A percentile compares a stretch with the other conserved stretches of the same genome.
Conservation (phyloP, 2,329 filamentous ascomycete species). For the Penicillium sp. region DNA sequence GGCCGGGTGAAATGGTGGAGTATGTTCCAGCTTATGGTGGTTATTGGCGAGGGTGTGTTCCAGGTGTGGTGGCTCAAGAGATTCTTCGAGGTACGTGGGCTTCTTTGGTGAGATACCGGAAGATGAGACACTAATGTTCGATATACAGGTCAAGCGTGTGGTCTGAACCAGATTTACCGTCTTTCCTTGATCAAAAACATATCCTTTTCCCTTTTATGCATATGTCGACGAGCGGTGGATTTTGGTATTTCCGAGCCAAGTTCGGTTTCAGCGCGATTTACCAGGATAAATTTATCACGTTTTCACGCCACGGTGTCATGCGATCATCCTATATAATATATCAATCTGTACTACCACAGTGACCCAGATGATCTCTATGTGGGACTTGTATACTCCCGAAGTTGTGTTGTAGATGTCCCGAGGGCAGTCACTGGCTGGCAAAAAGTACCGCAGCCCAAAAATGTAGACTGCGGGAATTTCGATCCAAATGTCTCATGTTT, state of each 20-base stretch:
- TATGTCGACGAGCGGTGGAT: slow-evolving; percentile 7
- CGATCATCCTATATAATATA: slow-evolving; percentile 22
- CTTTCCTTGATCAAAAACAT: not conserved
- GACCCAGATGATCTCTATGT: not conserved
- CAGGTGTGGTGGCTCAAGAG: slow-evolving; percentile 99
- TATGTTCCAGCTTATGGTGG: slow-evolving; percentile 85
- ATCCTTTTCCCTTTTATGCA: not conserved
- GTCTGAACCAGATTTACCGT: slow-evolving; percentile 31
- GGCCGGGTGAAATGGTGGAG: slow-evolving; percentile 99
- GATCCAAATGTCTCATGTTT: not conserved
- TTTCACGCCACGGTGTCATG: slow-evolving; percentile 19
- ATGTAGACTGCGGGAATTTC: not conserved
- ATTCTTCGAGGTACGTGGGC: slow-evolving; percentile 74
- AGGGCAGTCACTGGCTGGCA: not conserved
- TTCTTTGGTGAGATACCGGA: not conserved
- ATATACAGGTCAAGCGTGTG: slow-evolving; percentile 46
- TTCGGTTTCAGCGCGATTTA: slow-evolving; percentile 9
- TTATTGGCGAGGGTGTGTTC: slow-evolving; percentile 90
- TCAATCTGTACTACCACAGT: slow-evolving; percentile 15
- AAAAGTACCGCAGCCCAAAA: not conserved
- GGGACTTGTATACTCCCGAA: not conserved
- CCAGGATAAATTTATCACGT: slow-evolving; percentile 10
- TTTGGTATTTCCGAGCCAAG: slow-evolving; percentile 7
- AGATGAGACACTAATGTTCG: slow-evolving; percentile 6
- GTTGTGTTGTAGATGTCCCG: not conserved